A percentile compares a stretch with the other conserved stretches of the same genome.
Conservation (phyloP, 345 rosid species). For the Salix caprea region DNA sequence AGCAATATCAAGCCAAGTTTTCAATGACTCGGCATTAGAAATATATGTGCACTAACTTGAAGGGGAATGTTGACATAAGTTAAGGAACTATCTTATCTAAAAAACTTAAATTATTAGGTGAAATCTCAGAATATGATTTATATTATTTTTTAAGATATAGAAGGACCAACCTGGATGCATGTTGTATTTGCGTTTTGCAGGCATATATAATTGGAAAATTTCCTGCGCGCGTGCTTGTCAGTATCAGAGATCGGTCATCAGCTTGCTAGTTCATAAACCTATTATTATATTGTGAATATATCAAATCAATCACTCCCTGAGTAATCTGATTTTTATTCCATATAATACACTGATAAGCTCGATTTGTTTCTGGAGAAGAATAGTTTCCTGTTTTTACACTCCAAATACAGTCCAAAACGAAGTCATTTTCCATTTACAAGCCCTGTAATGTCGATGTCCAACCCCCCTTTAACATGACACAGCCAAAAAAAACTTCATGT, state of each 20-base stretch:
- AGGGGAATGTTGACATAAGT: too few species aligned
- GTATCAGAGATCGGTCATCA: not conserved
- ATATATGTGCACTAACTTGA: too few species aligned
- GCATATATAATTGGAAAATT: not conserved
- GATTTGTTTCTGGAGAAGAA: not conserved
- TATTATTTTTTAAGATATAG: too few species aligned
- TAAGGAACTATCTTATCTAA: too few species aligned
- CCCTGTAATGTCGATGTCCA: constrained; percentile 26
- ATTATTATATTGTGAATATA: not conserved
- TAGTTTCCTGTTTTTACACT: constrained; percentile 17
- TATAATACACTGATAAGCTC: not conserved
- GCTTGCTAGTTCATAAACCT: not conserved
- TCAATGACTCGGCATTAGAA: too few species aligned
- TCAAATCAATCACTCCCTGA: not conserved
- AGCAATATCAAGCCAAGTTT: too few species aligned
- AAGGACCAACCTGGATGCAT: not conserved
- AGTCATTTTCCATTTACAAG: constrained; percentile 40
- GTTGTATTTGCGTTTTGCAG: not conserved
- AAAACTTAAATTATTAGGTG: too few species aligned
- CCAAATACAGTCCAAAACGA: constrained; percentile 13
- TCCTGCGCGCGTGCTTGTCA: not conserved
- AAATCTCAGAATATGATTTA: rapidly evolving
- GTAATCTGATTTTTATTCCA: not conserved
- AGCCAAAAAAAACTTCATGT: constrained; percentile 45
- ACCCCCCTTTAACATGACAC: constrained; percentile 1